These are phyloP conservation scores for Ceriops zippeliana DNA, from an alignment of 345 rosid genomes.

Conservation along the genomic window DNA sequence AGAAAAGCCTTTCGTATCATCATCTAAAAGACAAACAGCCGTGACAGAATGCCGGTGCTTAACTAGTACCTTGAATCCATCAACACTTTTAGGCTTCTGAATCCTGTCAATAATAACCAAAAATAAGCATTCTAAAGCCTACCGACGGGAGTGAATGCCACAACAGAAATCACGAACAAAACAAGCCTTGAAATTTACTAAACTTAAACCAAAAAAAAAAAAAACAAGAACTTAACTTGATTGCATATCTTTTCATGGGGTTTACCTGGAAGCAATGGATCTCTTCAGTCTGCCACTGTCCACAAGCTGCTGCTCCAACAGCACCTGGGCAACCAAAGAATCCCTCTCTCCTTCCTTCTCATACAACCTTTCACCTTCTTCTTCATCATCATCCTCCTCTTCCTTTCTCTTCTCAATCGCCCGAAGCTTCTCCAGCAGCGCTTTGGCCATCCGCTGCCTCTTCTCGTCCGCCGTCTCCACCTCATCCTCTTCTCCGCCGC, in stretches of 20 bases:
- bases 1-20: constrained; percentile 79
- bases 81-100: constrained; percentile 52
- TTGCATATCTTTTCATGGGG: background rate
- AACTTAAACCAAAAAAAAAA: background rate
- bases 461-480: constrained; percentile 72
- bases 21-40: constrained; percentile 79
- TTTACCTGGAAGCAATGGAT: constrained; percentile 72
- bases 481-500: constrained; percentile 20
- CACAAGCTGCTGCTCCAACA: constrained; percentile 86
- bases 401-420: constrained; percentile 39
- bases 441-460: constrained; percentile 61
- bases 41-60: constrained; percentile 82
- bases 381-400: constrained; percentile 39
- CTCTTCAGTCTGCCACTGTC: constrained; percentile 80
- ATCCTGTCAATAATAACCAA: constrained; percentile 43
- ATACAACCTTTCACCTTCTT: constrained; percentile 31
- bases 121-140: constrained; percentile 12
- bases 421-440: constrained; percentile 39
- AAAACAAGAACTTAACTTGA: background rate
- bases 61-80: constrained; percentile 46
- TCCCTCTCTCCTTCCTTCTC: constrained; percentile 62
- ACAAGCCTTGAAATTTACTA: background rate
- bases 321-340: constrained; percentile 49
- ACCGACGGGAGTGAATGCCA: background rate
- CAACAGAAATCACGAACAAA: background rate